Conservation (phyloP, 202 grass and related monocot genomes). For the Saccharum hybrid region DNA sequence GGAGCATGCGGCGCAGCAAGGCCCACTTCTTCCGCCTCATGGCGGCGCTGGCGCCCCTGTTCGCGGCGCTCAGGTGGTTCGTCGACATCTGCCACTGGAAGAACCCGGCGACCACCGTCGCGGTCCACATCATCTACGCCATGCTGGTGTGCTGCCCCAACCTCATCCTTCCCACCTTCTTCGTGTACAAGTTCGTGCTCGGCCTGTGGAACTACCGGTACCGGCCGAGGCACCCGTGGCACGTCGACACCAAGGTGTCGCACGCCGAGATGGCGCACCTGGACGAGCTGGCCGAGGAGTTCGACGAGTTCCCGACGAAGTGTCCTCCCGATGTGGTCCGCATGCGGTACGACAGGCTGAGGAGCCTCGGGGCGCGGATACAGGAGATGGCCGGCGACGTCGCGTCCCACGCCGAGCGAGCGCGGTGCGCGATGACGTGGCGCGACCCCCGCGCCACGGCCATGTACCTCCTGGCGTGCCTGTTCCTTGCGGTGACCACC, state of each 20-base stretch:
- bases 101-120: conserved; percentile 59
- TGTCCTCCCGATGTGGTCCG: conserved; percentile 65
- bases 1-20: conserved; percentile 83
- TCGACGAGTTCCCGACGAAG: conserved; percentile 76
- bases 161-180: conserved; percentile 70
- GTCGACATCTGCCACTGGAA: conserved; percentile 67
- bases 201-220: conserved; percentile 66
- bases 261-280: conserved; percentile 52
- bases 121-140: conserved; percentile 63
- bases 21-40: conserved; percentile 70
- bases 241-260: conserved; percentile 82
- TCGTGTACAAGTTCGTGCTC: conserved; percentile 70
- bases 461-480: conserved; percentile 62
- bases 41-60: conserved; percentile 49
- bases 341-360: conserved; percentile 80
- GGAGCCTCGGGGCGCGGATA: conserved; percentile 70
- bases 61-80: conserved; percentile 61
- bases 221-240: conserved; percentile 58
- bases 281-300: conserved; percentile 91
- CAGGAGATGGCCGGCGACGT: conserved; percentile 86
- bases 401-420: conserved; percentile 65
- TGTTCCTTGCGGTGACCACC: conserved; percentile 57
- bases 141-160: conserved; percentile 63
- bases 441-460: conserved; percentile 80
- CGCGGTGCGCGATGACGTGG: conserved; percentile 61